phyloP scores from a whole-genome alignment of 208 protist genomes.

The Leishmania tropica region DNA sequence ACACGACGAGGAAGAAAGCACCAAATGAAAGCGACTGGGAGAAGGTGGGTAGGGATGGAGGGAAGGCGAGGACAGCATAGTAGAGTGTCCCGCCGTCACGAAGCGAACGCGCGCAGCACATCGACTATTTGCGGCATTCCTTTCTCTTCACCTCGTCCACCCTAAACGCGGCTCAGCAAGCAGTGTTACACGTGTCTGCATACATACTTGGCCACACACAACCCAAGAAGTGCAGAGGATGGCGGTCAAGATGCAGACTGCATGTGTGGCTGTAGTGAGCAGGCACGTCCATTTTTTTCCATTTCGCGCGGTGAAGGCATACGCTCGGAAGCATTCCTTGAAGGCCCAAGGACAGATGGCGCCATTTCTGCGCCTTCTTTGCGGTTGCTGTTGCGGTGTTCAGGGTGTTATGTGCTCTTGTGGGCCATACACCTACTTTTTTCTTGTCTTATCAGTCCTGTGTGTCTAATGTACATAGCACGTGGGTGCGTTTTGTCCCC shows the following conservation, averaged over 20 bases:
- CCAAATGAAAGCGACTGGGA: background rate
- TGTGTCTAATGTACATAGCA: too few species aligned
- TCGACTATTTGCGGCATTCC: background rate
- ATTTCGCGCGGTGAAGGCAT: too few species aligned
- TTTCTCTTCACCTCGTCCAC: background rate
- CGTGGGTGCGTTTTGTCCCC: background rate
- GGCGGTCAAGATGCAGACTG: background rate
- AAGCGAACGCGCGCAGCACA: background rate
- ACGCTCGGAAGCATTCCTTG: too few species aligned
- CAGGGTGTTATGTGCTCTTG: too few species aligned
- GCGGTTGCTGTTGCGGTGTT: too few species aligned
- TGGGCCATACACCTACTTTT: too few species aligned
- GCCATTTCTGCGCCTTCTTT: too few species aligned
- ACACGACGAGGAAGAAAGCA: background rate
- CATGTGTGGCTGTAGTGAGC: too few species aligned
- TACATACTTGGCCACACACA: background rate
- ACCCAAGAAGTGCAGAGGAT: background rate
- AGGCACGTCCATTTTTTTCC: too few species aligned
- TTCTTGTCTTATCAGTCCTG: too few species aligned
- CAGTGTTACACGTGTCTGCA: background rate
- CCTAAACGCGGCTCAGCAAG: background rate
- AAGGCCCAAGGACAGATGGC: too few species aligned
- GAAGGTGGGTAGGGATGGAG: background rate
- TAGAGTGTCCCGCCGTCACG: background rate
- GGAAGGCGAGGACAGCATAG: background rate